Base-by-base conservation (phyloP, 2,329 filamentous ascomycete genomes). In the Aspergillus intermedius region DNA sequence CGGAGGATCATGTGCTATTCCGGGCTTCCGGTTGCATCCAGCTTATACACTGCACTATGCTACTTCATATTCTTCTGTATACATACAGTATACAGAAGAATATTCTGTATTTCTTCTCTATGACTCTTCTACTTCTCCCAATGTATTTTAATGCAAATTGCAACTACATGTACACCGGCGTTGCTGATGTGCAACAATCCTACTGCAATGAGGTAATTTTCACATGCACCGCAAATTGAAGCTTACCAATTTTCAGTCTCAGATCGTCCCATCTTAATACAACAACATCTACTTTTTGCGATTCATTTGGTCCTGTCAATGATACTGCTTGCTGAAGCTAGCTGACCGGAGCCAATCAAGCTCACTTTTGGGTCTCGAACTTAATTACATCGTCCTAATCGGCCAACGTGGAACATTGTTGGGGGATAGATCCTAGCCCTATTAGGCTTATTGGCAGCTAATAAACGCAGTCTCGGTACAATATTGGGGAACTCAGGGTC, bases 1-100 rank as follows among this genome's bases (percentile, higher is more conserved):
- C 44, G 37, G 45, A 23, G 43, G 48, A 53, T 55, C 49, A 51
- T 54, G 52, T 54, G 52, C 46, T 46, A 40, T 40, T 44, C 45
- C 49, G 47, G 30, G 42, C 7, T 42, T 47, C 45, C 48, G 45
- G 45, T 47, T 51, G 22, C 22, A 41, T 46, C 13, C 21, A 28
- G 25, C 44, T 25, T 42, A n/a, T 40, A 17, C 17, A 23, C 17
- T 25, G 13, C 46, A 30, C 9, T 30, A 30, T 30, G 17, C 17
- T 19, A 19, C 17, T 19, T 19, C 17, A 19, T 19, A 19, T 19
- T 19, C 17, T 19, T 19, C 17, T 19, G 17, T 19, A 19, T 19
- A n/a, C n/a, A n/a, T n/a, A n/a, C 21, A 10, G 9, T 28, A 30
- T 30, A 12, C 25, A 30, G 25, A 30, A 12, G 10, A 30, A 10